phyloP scores from a whole-genome alignment of 306 rosid genomes.

The Acacia melanoxylon region DNA sequence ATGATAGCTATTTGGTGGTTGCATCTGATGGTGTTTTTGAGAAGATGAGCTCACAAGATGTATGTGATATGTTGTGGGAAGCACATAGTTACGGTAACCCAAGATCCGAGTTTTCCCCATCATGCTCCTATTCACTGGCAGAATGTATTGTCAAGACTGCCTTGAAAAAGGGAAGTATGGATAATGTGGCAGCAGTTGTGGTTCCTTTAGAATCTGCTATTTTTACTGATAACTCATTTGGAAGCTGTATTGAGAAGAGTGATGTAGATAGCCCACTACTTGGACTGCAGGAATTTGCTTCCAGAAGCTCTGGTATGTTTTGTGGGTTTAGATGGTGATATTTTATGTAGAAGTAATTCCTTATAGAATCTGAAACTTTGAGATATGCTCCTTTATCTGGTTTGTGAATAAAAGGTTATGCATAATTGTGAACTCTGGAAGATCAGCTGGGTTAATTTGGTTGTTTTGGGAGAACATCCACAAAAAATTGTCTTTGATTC shows the following conservation, averaged over 20 bases:
- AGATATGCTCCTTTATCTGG: slow-evolving; percentile 13
- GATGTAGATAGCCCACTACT: slow-evolving; percentile 39
- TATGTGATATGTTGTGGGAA: slow-evolving; percentile 93
- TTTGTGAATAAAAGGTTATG: slow-evolving; percentile 2
- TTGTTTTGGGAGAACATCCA: not conserved
- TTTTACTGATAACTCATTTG: slow-evolving; percentile 34
- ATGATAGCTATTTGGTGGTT: slow-evolving; percentile 93
- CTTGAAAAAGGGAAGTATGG: slow-evolving; percentile 78
- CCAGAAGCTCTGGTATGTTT: slow-evolving; percentile 57
- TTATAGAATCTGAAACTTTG: not conserved
- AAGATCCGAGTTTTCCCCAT: slow-evolving; percentile 52
- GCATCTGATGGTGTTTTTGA: slow-evolving; percentile 96
- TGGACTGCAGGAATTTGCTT: slow-evolving; percentile 44
- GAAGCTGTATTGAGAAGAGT: slow-evolving; percentile 48
- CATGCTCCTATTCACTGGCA: slow-evolving; percentile 75
- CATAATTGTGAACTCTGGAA: slow-evolving; percentile 18
- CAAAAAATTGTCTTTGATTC: not conserved
- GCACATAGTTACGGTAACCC: slow-evolving; percentile 39
- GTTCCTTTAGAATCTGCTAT: slow-evolving; percentile 68
- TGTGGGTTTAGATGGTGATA: slow-evolving; percentile 25
- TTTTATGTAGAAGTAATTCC: not conserved
- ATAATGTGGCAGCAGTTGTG: slow-evolving; percentile 84
- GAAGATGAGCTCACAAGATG: slow-evolving; percentile 82
- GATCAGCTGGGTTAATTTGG: slow-evolving; percentile 11
- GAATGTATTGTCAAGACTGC: slow-evolving; percentile 76